A percentile compares a stretch with the other conserved stretches of the same genome.
These are phyloP conservation scores for Penicillium arizonense DNA, from an alignment of 495 filamentous ascomycete species.

Conservation along the genomic window DNA sequence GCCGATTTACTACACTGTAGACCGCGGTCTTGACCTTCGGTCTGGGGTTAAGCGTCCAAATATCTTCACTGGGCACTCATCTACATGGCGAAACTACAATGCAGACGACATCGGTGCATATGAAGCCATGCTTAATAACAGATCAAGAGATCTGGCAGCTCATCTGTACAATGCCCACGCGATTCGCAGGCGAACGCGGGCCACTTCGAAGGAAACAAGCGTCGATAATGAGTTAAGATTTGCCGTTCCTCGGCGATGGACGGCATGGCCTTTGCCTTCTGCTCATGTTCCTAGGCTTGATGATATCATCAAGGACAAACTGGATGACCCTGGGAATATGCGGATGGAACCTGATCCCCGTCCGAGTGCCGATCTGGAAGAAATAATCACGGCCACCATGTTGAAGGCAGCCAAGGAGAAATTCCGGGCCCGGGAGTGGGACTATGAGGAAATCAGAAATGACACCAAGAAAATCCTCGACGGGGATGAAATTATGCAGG, in stretches of 20 bases:
- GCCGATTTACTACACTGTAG: conserved; percentile 13
- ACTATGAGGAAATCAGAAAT: conserved; percentile 9
- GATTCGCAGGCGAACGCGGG: conserved; percentile 48
- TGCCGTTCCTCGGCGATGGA: conserved; percentile 58
- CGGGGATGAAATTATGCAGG: not conserved
- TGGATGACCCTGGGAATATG: conserved; percentile 47
- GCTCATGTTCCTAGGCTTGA: conserved; percentile 57
- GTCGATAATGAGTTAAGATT: conserved; percentile 19
- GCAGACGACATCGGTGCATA: conserved; percentile 55
- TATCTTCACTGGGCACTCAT: conserved; percentile 48
- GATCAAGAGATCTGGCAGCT: conserved; percentile 61
- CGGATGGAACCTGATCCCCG: conserved; percentile 38
- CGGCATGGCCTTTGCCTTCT: conserved; percentile 72
- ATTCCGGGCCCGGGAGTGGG: conserved; percentile 45
- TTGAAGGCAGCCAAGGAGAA: conserved; percentile 62
- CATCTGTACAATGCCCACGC: conserved; percentile 76
- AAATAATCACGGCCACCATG: conserved; percentile 61
- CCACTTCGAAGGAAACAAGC: conserved; percentile 22
- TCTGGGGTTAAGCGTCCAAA: conserved; percentile 45
- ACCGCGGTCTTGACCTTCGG: conserved; percentile 23
- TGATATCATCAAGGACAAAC: conserved; percentile 40
- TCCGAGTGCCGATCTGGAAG: conserved; percentile 61
- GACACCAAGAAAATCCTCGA: not conserved
- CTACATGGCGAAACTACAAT: conserved; percentile 62
- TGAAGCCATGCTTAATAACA: conserved; percentile 54